These are phyloP conservation scores for Biscutella laevigata DNA, from an alignment of 441 rosid species.

Conservation along the genomic window DNA sequence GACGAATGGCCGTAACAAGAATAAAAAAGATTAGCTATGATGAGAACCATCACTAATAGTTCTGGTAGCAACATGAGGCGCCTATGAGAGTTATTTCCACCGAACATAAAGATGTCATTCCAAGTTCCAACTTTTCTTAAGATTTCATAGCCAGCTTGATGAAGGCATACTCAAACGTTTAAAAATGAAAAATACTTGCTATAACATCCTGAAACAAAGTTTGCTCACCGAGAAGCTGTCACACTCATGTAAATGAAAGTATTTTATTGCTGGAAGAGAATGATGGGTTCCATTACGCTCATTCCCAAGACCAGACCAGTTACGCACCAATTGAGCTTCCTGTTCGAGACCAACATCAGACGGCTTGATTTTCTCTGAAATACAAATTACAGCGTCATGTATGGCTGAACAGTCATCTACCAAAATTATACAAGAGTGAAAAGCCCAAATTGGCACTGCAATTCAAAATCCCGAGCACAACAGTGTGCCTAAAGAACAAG, in stretches of 20 bases:
- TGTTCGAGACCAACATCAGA: conserved; percentile 93
- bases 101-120: not conserved
- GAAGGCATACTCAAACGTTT: not conserved
- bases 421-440: not conserved
- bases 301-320: conserved; percentile 52
- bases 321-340: conserved; percentile 77
- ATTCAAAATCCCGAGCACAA: not conserved
- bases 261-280: conserved; percentile 68
- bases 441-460: not conserved
- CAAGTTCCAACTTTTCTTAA: not conserved
- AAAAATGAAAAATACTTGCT: not conserved
- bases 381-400: conserved; percentile 1
- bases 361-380: conserved; percentile 92
- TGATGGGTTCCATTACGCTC: conserved; percentile 53
- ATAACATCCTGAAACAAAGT: not conserved
- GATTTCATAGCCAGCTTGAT: not conserved
- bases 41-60: too few relatives aligned
- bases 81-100: not conserved
- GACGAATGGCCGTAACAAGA: not conserved
- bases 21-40: not conserved
- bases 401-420: not conserved
- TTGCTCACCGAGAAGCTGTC: conserved; percentile 86
- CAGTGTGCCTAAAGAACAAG: not conserved
- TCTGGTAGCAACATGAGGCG: not conserved
- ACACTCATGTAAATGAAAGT: conserved; percentile 82